A percentile compares a stretch with the other conserved stretches of the same genome.
Evolutionary conservation across 371 early-diverging fungal species (phyloP).

Genomic region (Zychaea mexicana): DNA sequence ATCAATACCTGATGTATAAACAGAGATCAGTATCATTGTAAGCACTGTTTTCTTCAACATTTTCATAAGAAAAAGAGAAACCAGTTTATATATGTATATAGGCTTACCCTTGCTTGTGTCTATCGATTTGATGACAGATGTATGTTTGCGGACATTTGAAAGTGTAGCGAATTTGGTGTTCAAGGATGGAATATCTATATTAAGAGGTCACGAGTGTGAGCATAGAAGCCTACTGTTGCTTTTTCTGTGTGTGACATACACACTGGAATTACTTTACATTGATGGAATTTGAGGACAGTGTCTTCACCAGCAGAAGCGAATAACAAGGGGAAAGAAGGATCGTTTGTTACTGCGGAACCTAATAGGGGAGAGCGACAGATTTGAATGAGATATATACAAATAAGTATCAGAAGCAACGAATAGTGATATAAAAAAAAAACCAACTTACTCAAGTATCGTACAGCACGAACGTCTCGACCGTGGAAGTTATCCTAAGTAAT

Average conservation of each 20-base stretch:
- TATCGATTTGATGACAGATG: constrained; percentile 52
- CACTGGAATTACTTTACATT: too few relatives aligned
- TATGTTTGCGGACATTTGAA: constrained; percentile 50
- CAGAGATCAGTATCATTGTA: too few relatives aligned
- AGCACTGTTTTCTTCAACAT: too few relatives aligned
- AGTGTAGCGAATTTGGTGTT: constrained; percentile 29
- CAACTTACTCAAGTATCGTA: constrained; percentile 35
- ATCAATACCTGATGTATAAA: constrained; percentile 18
- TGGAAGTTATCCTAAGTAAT: constrained; percentile 47
- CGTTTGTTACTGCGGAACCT: constrained; percentile 31
- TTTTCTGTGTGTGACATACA: too few relatives aligned
- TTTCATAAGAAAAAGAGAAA: too few relatives aligned
- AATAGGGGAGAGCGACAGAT: constrained; percentile 26
- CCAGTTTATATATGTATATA: too few relatives aligned
- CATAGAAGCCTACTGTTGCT: background rate
- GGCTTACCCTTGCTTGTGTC: constrained; percentile 35
- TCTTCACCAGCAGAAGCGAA: constrained; percentile 59
- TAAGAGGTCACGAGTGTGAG: background rate
- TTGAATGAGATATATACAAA: background rate
- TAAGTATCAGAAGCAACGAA: background rate
- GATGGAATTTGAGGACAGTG: constrained; percentile 48
- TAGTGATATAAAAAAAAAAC: background rate
- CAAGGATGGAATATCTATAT: constrained; percentile 24
- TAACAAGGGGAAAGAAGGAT: constrained; percentile 20
- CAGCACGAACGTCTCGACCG: constrained; percentile 61